A percentile compares a stretch with the other conserved stretches of the same genome.
phyloP scores from a whole-genome alignment of 176 grass and related monocot genomes.

The Oropetium thomaeum region DNA sequence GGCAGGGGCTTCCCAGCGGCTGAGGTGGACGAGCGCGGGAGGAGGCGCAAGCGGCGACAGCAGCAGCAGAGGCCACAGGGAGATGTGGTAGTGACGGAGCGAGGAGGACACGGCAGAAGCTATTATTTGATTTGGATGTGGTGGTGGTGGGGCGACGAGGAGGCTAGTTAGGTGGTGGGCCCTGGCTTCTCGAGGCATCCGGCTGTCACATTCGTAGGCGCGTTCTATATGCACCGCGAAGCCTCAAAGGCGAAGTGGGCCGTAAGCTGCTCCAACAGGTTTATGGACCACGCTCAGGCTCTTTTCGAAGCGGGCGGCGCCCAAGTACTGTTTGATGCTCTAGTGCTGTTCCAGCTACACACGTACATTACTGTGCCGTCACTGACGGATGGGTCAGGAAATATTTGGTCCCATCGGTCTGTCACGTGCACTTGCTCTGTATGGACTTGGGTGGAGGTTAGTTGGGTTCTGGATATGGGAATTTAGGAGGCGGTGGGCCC shows the following conservation, averaged over 20 bases:
- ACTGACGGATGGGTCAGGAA: not conserved
- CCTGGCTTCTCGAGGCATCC: not conserved
- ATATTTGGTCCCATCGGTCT: not conserved
- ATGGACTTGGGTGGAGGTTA: not conserved
- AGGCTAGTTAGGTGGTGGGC: constrained; percentile 10
- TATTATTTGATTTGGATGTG: constrained; percentile 30
- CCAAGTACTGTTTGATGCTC: not conserved
- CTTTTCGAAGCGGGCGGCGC: not conserved
- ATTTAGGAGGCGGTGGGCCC: constrained; percentile 36
- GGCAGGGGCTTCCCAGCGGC: no score
- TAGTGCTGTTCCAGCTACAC: not conserved
- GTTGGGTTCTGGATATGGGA: constrained; percentile 24
- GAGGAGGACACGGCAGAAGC: constrained; percentile 10
- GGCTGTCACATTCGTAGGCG: accelerated
- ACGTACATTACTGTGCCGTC: accelerated
- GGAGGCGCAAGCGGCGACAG: not conserved
- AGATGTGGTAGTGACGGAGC: constrained; percentile 18
- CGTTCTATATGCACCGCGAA: not conserved
- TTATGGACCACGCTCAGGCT: not conserved
- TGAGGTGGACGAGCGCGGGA: not conserved
- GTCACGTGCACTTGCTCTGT: not conserved
- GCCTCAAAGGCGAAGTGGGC: not conserved
- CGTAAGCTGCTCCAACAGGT: accelerated
- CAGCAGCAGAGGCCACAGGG: constrained; percentile 11
- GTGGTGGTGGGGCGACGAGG: constrained; percentile 26